phyloP scores from a whole-genome alignment of 768 basidiomycete genomes.

The button mushroom (Agaricus bisporus) region DNA sequence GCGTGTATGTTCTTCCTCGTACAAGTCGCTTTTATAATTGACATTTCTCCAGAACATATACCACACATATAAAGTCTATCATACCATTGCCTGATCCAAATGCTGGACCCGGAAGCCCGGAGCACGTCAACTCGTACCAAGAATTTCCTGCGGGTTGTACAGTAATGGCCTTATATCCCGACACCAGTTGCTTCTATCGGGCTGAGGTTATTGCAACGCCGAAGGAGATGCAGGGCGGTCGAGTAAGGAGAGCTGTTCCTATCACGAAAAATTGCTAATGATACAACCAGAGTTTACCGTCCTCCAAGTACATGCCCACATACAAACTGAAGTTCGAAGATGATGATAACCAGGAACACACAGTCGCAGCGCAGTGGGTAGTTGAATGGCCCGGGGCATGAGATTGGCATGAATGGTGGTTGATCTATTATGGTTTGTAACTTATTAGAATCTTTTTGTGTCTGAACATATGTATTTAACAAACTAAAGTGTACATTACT shows the following conservation, averaged over 20 bases:
- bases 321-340: slow-evolving; percentile 88
- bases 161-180: slow-evolving; percentile 86
- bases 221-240: slow-evolving; percentile 31
- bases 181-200: slow-evolving; percentile 87
- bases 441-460: slow-evolving; percentile 1
- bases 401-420: not conserved
- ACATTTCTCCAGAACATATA: slow-evolving; percentile 25
- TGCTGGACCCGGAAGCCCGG: slow-evolving; percentile 47
- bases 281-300: slow-evolving; percentile 22
- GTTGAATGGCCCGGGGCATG: slow-evolving; percentile 61
- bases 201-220: slow-evolving; percentile 78
- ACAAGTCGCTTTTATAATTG: slow-evolving; percentile 4
- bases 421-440: not conserved
- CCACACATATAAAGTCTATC: slow-evolving; percentile 61
- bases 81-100: slow-evolving; percentile 77
- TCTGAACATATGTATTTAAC: slow-evolving; percentile 6
- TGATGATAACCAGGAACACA: slow-evolving; percentile 78
- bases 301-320: slow-evolving; percentile 44
- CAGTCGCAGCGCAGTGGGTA: slow-evolving; percentile 72
- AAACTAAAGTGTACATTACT: slow-evolving; percentile 5
- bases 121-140: slow-evolving; percentile 65
- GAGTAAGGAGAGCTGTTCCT: slow-evolving; percentile 19
- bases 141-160: slow-evolving; percentile 66
- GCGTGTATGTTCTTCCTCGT: slow-evolving; percentile 31
- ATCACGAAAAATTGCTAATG: not conserved